phyloP scores from a whole-genome alignment of 306 rosid species.

The Pterocarpus macrocarpus region DNA sequence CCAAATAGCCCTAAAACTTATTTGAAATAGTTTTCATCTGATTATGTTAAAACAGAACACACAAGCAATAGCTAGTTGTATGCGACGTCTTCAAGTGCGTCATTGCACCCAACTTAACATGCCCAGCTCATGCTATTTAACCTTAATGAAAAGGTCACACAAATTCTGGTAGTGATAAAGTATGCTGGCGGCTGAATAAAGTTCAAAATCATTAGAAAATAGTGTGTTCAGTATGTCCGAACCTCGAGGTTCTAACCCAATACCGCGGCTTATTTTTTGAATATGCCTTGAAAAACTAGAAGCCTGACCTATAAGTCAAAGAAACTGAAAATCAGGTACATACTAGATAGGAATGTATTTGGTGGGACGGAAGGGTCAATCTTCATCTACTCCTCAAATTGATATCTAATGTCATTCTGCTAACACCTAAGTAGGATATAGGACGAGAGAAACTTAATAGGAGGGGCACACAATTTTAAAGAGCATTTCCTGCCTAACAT shows the following conservation, averaged over 20 bases:
- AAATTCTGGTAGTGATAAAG: too few relatives aligned
- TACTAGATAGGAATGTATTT: too few relatives aligned
- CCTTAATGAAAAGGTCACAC: too few relatives aligned
- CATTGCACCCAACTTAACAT: neutral
- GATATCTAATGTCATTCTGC: neutral
- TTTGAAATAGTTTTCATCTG: conserved; percentile 3
- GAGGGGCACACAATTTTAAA: neutral
- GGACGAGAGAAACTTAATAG: neutral
- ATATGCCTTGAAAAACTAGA: too few relatives aligned
- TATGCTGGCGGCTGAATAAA: too few relatives aligned
- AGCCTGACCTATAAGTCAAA: too few relatives aligned
- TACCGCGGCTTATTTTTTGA: too few relatives aligned
- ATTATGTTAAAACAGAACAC: neutral
- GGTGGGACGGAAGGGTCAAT: too few relatives aligned
- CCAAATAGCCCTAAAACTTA: neutral
- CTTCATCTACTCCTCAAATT: neutral
- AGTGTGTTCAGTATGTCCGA: too few relatives aligned
- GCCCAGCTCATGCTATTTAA: neutral
- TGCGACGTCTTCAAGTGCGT: neutral
- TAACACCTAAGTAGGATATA: neutral
- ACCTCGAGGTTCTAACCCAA: too few relatives aligned
- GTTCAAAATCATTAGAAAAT: too few relatives aligned
- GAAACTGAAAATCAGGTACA: too few relatives aligned
- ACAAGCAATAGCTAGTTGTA: neutral
- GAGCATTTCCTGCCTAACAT: neutral